phyloP scores from a whole-genome alignment of 768 basidiomycete species.

The Calocybe gangraenosa region DNA sequence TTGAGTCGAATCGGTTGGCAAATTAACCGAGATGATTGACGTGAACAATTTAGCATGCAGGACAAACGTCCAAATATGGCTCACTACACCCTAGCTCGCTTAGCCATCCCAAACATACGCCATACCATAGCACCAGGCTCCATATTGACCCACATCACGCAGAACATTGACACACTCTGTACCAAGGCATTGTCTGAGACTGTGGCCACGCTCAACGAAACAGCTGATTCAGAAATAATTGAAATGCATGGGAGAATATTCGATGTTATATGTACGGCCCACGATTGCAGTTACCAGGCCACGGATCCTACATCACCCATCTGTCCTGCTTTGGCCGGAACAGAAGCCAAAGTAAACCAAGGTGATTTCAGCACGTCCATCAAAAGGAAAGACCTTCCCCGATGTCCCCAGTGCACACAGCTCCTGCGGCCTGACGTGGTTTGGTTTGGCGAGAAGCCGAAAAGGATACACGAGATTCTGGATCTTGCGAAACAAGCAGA shows the following conservation, averaged over 20 bases:
- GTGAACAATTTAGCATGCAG: no score
- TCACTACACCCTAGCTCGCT: constrained; percentile 44
- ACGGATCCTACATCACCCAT: constrained; percentile 39
- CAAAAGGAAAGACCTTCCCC: constrained; percentile 31
- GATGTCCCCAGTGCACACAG: constrained; percentile 37
- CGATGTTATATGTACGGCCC: no score
- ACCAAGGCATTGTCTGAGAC: constrained; percentile 30
- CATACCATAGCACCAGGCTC: constrained; percentile 35
- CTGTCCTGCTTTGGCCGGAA: constrained; percentile 39
- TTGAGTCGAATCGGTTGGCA: no score
- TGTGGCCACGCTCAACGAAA: constrained; percentile 1
- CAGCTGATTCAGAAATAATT: constrained; percentile 18
- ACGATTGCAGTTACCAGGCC: no score
- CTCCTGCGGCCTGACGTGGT: constrained; percentile 52
- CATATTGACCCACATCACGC: constrained; percentile 50
- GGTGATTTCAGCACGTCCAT: constrained; percentile 33
- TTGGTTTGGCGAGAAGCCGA: constrained; percentile 52
- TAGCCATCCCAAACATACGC: constrained; percentile 36
- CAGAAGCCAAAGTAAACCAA: constrained; percentile 34
- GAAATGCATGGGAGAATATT: constrained; percentile 25
- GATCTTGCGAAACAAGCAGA: constrained; percentile 40
- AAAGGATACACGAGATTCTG: constrained; percentile 34
- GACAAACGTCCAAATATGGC: constrained; percentile 50
- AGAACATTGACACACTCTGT: constrained; percentile 58
- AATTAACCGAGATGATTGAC: no score